phyloP scores from a whole-genome alignment of 192 early-diverging fungal species.

The Coemansia sp. region DNA sequence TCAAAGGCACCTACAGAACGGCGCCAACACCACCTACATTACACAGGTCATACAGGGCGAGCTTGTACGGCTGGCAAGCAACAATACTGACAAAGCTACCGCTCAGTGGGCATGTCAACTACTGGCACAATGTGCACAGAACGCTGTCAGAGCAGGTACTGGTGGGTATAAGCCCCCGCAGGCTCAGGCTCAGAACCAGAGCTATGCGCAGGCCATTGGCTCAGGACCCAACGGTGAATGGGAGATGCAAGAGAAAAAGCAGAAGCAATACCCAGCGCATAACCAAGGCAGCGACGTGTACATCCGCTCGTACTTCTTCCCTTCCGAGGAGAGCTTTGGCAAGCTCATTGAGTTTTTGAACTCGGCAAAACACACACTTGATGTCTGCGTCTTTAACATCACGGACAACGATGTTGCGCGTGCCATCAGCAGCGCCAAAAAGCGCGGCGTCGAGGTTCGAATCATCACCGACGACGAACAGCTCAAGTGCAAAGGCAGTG shows the following conservation, averaged over 20 bases:
- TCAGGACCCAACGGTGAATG: slow-evolving; percentile 20
- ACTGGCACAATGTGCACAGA: slow-evolving; percentile 26
- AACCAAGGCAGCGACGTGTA: slow-evolving; percentile 28
- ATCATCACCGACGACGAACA: slow-evolving; percentile 76
- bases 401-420: slow-evolving; percentile 73
- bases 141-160: background rate
- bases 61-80: slow-evolving; percentile 36
- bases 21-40: slow-evolving; percentile 21
- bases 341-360: slow-evolving; percentile 58
- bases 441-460: slow-evolving; percentile 60
- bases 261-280: slow-evolving; percentile 6
- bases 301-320: slow-evolving; percentile 61
- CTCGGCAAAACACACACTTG: slow-evolving; percentile 61
- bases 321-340: slow-evolving; percentile 63
- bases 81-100: slow-evolving; percentile 30
- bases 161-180: slow-evolving; percentile 36
- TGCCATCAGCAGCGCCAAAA: slow-evolving; percentile 63
- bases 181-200: slow-evolving; percentile 8
- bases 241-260: slow-evolving; percentile 24
- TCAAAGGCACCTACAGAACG: slow-evolving; percentile 36
- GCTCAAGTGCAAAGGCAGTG: slow-evolving; percentile 60
- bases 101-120: slow-evolving; percentile 53
- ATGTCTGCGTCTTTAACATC: slow-evolving; percentile 75
- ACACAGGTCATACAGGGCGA: slow-evolving; percentile 33
- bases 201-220: slow-evolving; percentile 36